Percentiles rank a stretch among this genome's conserved stretches.
These are phyloP conservation scores for Eremothecium gossypii DNA, from an alignment of 1,139 yeast species.

Conservation along the genomic window DNA sequence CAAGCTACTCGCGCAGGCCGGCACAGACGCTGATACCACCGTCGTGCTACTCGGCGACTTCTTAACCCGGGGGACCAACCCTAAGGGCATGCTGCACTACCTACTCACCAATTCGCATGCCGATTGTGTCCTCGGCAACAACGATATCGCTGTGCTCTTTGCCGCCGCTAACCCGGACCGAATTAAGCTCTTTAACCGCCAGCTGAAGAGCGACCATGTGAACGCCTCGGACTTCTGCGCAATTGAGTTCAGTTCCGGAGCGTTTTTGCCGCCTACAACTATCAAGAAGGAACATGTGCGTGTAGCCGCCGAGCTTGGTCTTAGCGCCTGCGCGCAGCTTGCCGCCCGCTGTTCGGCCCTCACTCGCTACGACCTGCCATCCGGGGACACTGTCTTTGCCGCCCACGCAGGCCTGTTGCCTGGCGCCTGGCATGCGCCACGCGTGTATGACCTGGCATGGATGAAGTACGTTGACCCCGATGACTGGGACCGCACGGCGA, in stretches of 20 bases:
- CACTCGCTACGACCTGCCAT: slow-evolving; percentile 13
- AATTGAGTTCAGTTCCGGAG: slow-evolving; percentile 13
- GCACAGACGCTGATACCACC: slow-evolving; percentile 13
- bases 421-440: slow-evolving; percentile 15
- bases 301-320: slow-evolving; percentile 19
- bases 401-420: slow-evolving; percentile 29
- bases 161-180: slow-evolving; percentile 20
- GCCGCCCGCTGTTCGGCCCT: slow-evolving; percentile 19
- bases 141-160: slow-evolving; percentile 44
- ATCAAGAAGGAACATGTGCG: slow-evolving; percentile 15
- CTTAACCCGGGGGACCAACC: slow-evolving; percentile 74
- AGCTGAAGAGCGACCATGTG: slow-evolving; percentile 5
- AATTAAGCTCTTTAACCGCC: background rate
- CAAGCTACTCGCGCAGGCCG: slow-evolving; percentile 52
- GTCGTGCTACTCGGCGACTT: slow-evolving; percentile 66
- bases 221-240: slow-evolving; percentile 7
- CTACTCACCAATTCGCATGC: slow-evolving; percentile 44
- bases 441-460: slow-evolving; percentile 17
- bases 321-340: slow-evolving; percentile 11
- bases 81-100: slow-evolving; percentile 57
- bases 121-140: slow-evolving; percentile 80
- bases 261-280: slow-evolving; percentile 14
- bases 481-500: slow-evolving; percentile 19
- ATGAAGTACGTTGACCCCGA: slow-evolving; percentile 25
- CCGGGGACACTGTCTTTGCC: slow-evolving; percentile 14